Evolutionary conservation across 1,284 basidiomycete genomes (phyloP).

Genomic region (Tetrapyrgos nigripes): DNA sequence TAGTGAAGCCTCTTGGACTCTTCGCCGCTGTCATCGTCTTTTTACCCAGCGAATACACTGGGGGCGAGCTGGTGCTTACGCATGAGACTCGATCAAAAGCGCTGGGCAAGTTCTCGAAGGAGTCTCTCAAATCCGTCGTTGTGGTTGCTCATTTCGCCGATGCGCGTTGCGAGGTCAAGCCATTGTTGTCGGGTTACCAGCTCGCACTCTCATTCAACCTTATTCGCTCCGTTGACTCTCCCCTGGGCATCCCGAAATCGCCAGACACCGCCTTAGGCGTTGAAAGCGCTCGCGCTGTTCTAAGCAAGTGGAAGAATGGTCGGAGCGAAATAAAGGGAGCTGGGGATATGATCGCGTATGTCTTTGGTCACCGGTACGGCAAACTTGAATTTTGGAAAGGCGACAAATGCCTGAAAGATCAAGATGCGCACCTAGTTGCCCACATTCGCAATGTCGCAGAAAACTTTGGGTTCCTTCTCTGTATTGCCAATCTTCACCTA

Average conservation of each 20-base stretch:
- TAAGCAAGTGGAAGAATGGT: constrained; percentile 36
- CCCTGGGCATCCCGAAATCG: constrained; percentile 8
- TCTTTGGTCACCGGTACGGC: constrained; percentile 39
- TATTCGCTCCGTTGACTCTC: constrained; percentile 32
- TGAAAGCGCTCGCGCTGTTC: constrained; percentile 27
- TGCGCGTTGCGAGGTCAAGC: constrained; percentile 51
- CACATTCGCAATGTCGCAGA: constrained; percentile 31
- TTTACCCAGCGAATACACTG: too few relatives aligned
- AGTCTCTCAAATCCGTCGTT: constrained; percentile 27
- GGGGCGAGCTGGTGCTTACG: too few relatives aligned
- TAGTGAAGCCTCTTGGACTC: too few relatives aligned
- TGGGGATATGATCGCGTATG: constrained; percentile 28
- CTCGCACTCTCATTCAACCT: constrained; percentile 55
- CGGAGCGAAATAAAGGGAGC: constrained; percentile 17
- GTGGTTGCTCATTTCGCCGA: constrained; percentile 57
- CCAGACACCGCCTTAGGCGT: constrained; percentile 5
- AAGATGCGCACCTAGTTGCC: constrained; percentile 34
- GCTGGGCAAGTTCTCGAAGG: too few relatives aligned
- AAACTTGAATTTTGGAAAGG: constrained; percentile 32
- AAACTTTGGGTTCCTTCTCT: constrained; percentile 33
- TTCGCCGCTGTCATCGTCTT: too few relatives aligned
- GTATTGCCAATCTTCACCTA: constrained; percentile 45
- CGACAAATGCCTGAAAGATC: constrained; percentile 33
- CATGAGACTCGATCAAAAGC: too few relatives aligned
- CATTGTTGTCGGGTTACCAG: constrained; percentile 49